phyloP scores from a whole-genome alignment of 805 yeast species.

The Grigorovia transvaalensis region DNA sequence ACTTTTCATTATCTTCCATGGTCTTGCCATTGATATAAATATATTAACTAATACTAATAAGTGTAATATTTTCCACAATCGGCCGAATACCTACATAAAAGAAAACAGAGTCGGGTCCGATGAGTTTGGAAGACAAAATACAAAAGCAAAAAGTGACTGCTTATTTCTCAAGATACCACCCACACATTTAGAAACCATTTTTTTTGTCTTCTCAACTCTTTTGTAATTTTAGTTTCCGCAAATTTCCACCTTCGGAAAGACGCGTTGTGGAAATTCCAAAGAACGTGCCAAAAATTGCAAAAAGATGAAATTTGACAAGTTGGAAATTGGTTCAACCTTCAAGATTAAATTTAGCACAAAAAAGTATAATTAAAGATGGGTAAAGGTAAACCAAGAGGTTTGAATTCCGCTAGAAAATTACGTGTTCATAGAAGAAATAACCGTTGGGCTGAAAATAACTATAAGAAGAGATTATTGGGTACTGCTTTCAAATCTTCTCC shows the following conservation, averaged over 20 bases:
- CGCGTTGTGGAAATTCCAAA: background rate
- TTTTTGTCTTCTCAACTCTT: no score
- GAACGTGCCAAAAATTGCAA: background rate
- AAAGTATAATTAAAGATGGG: slow-evolving; percentile 58
- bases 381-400: slow-evolving; percentile 99
- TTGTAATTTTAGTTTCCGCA: no score
- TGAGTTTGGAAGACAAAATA: no score
- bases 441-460: slow-evolving; percentile 99
- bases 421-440: slow-evolving; percentile 87
- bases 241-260: background rate
- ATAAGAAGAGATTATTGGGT: slow-evolving; percentile 98
- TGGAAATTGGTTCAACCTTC: background rate
- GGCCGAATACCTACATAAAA: no score
- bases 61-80: background rate
- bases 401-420: slow-evolving; percentile 99
- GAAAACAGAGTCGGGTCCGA: no score
- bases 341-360: background rate
- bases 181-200: no score
- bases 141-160: no score
- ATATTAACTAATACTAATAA: no score
- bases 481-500: slow-evolving; percentile 99
- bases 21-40: background rate
- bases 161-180: no score
- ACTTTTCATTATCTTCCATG: slow-evolving; percentile 3
- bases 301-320: background rate